These are phyloP conservation scores for Psilocybe tampanensis DNA, from an alignment of 768 basidiomycete genomes.

Conservation along the genomic window DNA sequence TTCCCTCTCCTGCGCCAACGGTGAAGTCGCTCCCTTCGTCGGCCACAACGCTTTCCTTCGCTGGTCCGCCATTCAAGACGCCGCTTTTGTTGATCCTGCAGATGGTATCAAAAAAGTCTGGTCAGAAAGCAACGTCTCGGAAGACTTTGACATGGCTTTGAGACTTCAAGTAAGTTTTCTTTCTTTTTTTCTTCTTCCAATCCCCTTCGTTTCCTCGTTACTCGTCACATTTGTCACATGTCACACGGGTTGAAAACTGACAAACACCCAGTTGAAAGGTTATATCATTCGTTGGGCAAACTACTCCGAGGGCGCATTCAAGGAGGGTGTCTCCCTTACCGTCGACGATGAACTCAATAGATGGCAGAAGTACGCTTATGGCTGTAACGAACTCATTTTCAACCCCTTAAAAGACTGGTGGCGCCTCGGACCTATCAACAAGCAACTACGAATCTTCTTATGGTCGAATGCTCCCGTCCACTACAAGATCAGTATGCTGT, in stretches of 20 bases:
- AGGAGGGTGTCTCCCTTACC: constrained; percentile 90
- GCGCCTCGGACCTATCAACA: constrained; percentile 79
- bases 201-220: constrained; percentile 20
- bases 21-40: constrained; percentile 82
- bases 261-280: constrained; percentile 46
- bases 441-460: constrained; percentile 74
- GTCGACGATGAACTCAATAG: constrained; percentile 89
- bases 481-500: constrained; percentile 82
- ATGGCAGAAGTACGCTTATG: constrained; percentile 90
- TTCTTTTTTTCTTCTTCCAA: too few relatives aligned
- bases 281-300: constrained; percentile 87
- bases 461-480: constrained; percentile 81
- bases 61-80: constrained; percentile 89
- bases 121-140: constrained; percentile 82
- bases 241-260: not conserved
- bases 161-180: constrained; percentile 44
- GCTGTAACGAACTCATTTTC: constrained; percentile 82
- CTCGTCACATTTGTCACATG: not conserved
- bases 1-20: constrained; percentile 79
- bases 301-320: constrained; percentile 83
- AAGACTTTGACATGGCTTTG: constrained; percentile 83
- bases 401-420: constrained; percentile 82
- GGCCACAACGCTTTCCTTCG: constrained; percentile 90
- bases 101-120: constrained; percentile 75
- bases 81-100: constrained; percentile 67